Base-by-base conservation (phyloP, 371 early-diverging fungal species). In the Dentiscutata heterogama region DNA sequence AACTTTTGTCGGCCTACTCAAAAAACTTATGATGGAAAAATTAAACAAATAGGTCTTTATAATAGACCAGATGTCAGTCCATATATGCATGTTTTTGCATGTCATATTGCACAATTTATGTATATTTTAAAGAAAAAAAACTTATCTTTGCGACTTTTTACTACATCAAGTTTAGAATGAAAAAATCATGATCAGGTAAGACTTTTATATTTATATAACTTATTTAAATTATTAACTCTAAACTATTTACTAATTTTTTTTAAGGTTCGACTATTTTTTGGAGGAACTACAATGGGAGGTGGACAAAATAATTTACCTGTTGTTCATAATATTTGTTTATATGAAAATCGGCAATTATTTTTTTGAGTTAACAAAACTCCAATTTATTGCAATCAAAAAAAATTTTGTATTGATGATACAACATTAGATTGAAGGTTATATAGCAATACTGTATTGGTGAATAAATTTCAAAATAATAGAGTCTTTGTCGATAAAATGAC, bases 311-410 rank as follows among this genome's bases (percentile, higher is more conserved):
- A 27, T 29, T 11, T 29, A 35, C 31, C 65, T 65, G 65, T 65
- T 29, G 29, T 65, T 65, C 11, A 65, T 65, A 16, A 65, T 65
- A 65, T 65, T 27, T 18, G 25, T 18, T 27, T 7, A 29, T 65
- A 31, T 65, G 65, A 65, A 31, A 65, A 65, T 31, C 3, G 31
- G 27, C 64, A 64, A 64, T 27, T 64, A 64, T 64, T 64, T 64
- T 64, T 25, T 64, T 14, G 7, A 27, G 14, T 64, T 25, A 7
- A 64, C 27, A 64, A 64, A 25, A 29, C 29, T 64, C 27, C 27
- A 64, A 64, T 7, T 27, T 13, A 64, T 25, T 27, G 13, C 31
- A 29, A 25, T 29, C 10, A 31, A 31, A 65, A 65, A 65, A 31
- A 39, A 39, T 39, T 39, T 6, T 39, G 39, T 39, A 39, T 39